Percentiles rank a stretch among this genome's conserved stretches.
These are phyloP conservation scores for Coemansia sp. DNA, from an alignment of 192 early-diverging fungal genomes.

Conservation along the genomic window DNA sequence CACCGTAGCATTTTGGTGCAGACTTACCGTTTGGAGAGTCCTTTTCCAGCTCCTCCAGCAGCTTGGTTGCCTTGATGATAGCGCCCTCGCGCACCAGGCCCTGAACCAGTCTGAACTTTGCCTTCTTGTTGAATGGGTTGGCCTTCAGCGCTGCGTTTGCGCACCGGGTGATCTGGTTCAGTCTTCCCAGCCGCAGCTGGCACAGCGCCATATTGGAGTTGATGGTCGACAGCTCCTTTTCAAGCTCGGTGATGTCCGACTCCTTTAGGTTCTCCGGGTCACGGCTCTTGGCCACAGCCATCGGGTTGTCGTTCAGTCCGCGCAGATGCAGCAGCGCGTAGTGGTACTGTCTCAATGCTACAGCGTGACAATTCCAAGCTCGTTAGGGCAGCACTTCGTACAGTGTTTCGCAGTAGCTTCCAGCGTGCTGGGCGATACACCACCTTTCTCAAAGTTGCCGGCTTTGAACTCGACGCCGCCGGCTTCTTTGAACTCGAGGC, in stretches of 20 bases:
- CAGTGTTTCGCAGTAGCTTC: background rate
- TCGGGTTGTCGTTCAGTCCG: constrained; percentile 31
- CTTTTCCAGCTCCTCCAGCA: constrained; percentile 44
- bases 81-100: constrained; percentile 34
- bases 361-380: constrained; percentile 6
- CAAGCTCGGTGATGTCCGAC: constrained; percentile 29
- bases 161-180: constrained; percentile 17
- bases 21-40: constrained; percentile 18
- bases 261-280: constrained; percentile 24
- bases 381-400: background rate
- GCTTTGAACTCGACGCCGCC: constrained; percentile 38
- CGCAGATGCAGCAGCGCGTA: constrained; percentile 33
- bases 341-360: constrained; percentile 42
- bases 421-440: no score
- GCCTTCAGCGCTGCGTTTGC: constrained; percentile 29
- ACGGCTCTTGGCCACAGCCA: constrained; percentile 11
- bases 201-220: constrained; percentile 47
- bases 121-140: constrained; percentile 48
- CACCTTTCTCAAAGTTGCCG: constrained; percentile 18
- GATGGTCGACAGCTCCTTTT: constrained; percentile 35
- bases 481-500: constrained; percentile 28
- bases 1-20: no score
- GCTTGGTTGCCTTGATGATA: constrained; percentile 23
- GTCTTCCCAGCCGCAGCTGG: constrained; percentile 27
- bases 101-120: constrained; percentile 47